These are phyloP conservation scores for Yarrowia deformans DNA, from an alignment of 805 yeast genomes.

Conservation along the genomic window DNA sequence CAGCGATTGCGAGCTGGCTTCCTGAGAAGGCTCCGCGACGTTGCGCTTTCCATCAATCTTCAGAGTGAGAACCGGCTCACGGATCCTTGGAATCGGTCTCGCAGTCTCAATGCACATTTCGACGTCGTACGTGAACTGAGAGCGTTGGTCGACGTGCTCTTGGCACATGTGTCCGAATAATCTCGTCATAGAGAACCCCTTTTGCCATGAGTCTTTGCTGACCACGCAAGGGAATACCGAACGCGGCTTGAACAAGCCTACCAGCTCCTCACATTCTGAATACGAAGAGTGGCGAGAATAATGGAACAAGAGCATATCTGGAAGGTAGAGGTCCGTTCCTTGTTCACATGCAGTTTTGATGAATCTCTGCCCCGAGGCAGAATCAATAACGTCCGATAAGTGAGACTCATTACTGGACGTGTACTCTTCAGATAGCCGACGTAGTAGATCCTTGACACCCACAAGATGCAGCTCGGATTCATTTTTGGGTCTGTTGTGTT, in stretches of 20 bases:
- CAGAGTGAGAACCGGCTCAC: neutral
- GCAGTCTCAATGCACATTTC: constrained; percentile 33
- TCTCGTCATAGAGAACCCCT: constrained; percentile 27
- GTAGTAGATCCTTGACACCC: neutral
- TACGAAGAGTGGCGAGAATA: constrained; percentile 35
- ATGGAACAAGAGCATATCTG: constrained; percentile 30
- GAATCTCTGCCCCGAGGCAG: constrained; percentile 11
- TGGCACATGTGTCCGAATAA: constrained; percentile 18
- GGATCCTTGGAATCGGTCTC: constrained; percentile 17
- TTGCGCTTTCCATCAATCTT: neutral
- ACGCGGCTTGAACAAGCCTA: constrained; percentile 3
- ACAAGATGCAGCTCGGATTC: constrained; percentile 5
- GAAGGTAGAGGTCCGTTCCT: neutral
- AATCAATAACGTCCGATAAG: constrained; percentile 8
- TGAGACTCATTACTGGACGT: constrained; percentile 6
- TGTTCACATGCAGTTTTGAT: constrained; percentile 6
- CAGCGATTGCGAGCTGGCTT: neutral
- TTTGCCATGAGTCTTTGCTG: constrained; percentile 17
- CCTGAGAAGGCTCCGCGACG: neutral
- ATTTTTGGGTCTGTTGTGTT: constrained; percentile 21
- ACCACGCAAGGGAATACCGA: constrained; percentile 37
- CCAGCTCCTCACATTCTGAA: constrained; percentile 11
- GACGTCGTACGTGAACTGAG: constrained; percentile 23
- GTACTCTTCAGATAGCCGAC: constrained; percentile 18
- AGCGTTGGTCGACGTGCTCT: constrained; percentile 26